Evolutionary conservation across 495 filamentous ascomycete genomes (phyloP), one percentile per base, ranked within the genome.

Genomic region (Cairneyella variabilis): DNA sequence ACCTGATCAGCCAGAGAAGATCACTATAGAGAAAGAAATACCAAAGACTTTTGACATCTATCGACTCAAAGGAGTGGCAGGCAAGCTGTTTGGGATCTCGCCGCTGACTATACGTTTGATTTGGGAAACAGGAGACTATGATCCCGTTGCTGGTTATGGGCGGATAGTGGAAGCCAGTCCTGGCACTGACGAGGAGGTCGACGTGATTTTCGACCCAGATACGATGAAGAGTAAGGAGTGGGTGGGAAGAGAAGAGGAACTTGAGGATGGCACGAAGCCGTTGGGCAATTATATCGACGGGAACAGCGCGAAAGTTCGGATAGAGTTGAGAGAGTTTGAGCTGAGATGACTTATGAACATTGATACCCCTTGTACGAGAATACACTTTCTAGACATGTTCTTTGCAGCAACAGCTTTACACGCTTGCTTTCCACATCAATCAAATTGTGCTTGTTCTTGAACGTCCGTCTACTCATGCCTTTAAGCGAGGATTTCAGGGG

Each of bases 41-140:
- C 93, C 93, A 1, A 85, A 78, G 55, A 77, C 79, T 3, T 83
- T 89, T 63, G 82, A 88, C 57, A 81, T 87, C n/a, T 96, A 95
- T 59, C 77, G 79, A 17, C 74, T 96, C 20, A 87, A 93, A 63
- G 88, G 85, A 0, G 71, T 95, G 14, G 85, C 86, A 0, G 86
- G 84, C 5, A 81, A 79, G 51, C 63, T 86, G 57, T 91, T 95
- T 66, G 74, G 72, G 7, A 61, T 90, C 23, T 62, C 68, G 40
- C 85, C 89, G 10, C 73, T 88, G 59, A 66, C 70, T 32, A 67
- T 91, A 42, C 73, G 76, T 53, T 60, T 98, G 49, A 69, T 90
- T 11, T 89, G 83, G 83, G 86, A 93, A 69, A 92, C 89, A 16
- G 84, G 88, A 47, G 86, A 95, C 65, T 85, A 83, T 80, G 89